Base-by-base conservation (phyloP, 495 filamentous ascomycete species). In the Friedmanniomyces endolithicus region DNA sequence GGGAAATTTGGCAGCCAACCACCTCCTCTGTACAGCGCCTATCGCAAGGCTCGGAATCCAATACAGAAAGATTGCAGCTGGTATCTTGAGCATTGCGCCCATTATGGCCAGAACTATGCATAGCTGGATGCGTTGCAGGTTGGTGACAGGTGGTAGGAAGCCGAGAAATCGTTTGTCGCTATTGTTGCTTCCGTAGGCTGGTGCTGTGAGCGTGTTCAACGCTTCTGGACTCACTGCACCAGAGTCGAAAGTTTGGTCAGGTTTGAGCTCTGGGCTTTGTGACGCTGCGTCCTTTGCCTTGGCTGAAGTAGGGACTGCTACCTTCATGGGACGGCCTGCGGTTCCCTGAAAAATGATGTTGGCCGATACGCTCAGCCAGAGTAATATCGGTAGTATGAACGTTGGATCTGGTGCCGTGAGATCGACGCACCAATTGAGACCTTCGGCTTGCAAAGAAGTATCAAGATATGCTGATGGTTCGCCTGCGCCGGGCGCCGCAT, bases 401-500 rank as follows among this genome's bases (percentile, higher is more conserved):
- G 76, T 75, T 1, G 86, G 77, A 64, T 96, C 90, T 22, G 83
- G 71, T 6, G 70, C 72, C 14, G 83, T 72, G 6, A 97, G 78
- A 67, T 95, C 77, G 3, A 78, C 74, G 64, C 92, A 90, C 88
- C 88, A 97, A 7, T 88, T 72, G 2, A 78, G 78, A 11, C 90
- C 90, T 58, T 87, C 90, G 1, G 68, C 70, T 0, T 75, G 74
- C 6, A 90, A 63, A 22, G 74, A 70, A 0, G 77, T 75, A 59
- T 87, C 79, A 44, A 78, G 56, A 45, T 55, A 63, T 1, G 29
- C 57, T 16, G 67, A 34, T 48, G 60, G 57, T 1, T 64, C 58
- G 31, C 59, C 12, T 11, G 35, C 29, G 16, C 41, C 37, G 45
- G 45, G 16, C 35, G 55, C 37, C 1, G 53, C 51, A 23, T 16